These are phyloP conservation scores for Cubamyces lactineus DNA, from an alignment of 768 basidiomycete species.

Conservation along the genomic window DNA sequence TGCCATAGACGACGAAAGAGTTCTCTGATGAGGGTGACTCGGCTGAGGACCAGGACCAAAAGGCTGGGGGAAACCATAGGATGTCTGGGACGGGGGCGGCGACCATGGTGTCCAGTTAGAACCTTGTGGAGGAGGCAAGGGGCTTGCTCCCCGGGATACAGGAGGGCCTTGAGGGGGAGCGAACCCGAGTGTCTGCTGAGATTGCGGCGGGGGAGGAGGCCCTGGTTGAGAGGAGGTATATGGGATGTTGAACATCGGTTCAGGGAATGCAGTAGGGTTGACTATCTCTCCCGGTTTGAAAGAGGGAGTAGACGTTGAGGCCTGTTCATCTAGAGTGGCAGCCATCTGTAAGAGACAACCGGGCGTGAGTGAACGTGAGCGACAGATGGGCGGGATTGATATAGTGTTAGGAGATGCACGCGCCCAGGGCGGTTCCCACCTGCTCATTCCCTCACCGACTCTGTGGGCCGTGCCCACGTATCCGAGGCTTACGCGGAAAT, in stretches of 20 bases:
- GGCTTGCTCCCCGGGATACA: conserved; percentile 29
- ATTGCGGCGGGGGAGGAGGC: conserved; percentile 15
- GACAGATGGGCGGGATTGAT: conserved; percentile 15
- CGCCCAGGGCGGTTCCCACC: no score
- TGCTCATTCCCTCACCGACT: no score
- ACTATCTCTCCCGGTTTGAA: conserved; percentile 26
- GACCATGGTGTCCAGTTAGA: conserved; percentile 34
- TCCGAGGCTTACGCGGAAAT: no score
- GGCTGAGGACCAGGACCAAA: conserved; percentile 5
- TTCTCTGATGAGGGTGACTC: conserved; percentile 9
- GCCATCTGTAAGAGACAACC: conserved; percentile 56
- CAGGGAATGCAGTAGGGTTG: conserved; percentile 30
- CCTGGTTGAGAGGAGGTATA: conserved; percentile 22
- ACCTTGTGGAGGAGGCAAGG: conserved; percentile 29
- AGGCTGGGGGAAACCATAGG: conserved; percentile 14
- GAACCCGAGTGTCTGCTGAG: conserved; percentile 6
- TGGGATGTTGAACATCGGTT: conserved; percentile 18
- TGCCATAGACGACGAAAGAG: conserved; percentile 26
- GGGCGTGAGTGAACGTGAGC: conserved; percentile 22
- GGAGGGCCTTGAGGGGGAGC: conserved; percentile 12
- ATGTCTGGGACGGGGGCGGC: conserved; percentile 7
- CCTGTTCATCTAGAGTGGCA: conserved; percentile 56
- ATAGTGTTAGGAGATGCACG: not conserved
- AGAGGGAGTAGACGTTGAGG: conserved; percentile 25
- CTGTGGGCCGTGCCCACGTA: no score